Percentiles rank a stretch among this genome's conserved stretches.
Evolutionary conservation across 2,329 filamentous ascomycete genomes (phyloP).

Genomic region (Corniculantispora saksenae): DNA sequence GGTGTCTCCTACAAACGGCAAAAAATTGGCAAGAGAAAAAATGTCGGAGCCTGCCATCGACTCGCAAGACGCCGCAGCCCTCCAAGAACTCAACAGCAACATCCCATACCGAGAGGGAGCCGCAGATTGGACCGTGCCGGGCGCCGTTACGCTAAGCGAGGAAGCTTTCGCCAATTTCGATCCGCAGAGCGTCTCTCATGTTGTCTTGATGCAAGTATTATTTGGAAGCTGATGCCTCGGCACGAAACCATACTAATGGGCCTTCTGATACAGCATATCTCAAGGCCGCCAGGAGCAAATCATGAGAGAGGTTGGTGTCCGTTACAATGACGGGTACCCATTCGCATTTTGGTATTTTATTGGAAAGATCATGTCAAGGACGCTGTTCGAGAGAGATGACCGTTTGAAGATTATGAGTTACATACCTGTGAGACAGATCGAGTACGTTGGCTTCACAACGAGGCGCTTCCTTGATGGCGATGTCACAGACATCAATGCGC

Average conservation of each 20-base stretch:
- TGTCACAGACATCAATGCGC: neutral
- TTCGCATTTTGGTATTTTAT: neutral
- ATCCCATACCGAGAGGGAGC: neutral
- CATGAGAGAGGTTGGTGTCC: neutral
- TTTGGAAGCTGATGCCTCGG: no score
- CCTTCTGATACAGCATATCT: neutral
- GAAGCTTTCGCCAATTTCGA: neutral
- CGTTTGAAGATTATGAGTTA: neutral
- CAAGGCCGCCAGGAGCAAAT: neutral
- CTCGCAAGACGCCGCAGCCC: neutral
- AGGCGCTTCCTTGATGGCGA: no score
- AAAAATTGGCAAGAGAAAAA: no score
- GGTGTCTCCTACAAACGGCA: no score
- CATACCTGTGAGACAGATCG: neutral
- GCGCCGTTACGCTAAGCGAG: neutral
- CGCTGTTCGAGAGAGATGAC: neutral
- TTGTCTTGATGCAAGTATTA: neutral
- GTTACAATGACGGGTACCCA: neutral
- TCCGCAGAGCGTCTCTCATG: neutral
- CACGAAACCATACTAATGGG: no score
- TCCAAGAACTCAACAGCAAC: neutral
- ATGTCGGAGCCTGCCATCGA: neutral
- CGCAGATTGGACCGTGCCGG: neutral
- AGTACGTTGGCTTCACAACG: neutral
- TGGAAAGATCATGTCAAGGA: neutral